Evolutionary conservation across 2,329 filamentous ascomycete genomes (phyloP).

Genomic region (Colletotrichum tabaci): DNA sequence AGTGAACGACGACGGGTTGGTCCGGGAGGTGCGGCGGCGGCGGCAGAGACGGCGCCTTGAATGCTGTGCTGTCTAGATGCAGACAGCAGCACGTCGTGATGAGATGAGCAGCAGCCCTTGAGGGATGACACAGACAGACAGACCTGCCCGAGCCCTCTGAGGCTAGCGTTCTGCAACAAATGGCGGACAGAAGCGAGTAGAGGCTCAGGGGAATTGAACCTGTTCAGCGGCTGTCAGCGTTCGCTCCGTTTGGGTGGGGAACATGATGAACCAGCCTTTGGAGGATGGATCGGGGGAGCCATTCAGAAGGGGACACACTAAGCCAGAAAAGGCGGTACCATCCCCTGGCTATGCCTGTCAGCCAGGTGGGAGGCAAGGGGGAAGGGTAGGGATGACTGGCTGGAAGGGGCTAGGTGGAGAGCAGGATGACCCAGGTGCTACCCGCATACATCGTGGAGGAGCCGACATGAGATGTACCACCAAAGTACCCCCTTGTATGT

Average conservation of each 20-base stretch:
- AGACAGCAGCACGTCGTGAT: constrained; percentile 2
- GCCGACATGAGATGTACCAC: background rate
- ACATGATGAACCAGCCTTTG: constrained; percentile 33
- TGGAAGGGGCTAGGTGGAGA: constrained; percentile 32
- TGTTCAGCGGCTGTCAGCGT: constrained; percentile 32
- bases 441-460: background rate
- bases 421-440: background rate
- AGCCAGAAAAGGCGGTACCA: constrained; percentile 26
- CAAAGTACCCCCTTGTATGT: constrained; percentile 1
- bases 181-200: background rate
- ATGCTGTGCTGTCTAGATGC: background rate
- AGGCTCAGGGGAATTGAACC: too few species aligned
- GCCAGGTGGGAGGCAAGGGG: constrained; percentile 38
- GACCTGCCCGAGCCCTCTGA: background rate
- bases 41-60: background rate
- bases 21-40: background rate
- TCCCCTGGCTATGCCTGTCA: constrained; percentile 34
- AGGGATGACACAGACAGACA: too few species aligned
- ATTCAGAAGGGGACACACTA: constrained; percentile 35
- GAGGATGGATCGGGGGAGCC: constrained; percentile 31
- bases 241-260: constrained; percentile 25
- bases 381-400: constrained; percentile 33
- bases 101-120: too few species aligned
- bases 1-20: constrained; percentile 3
- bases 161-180: background rate